These are phyloP conservation scores for Aspergillus terreus DNA, from an alignment of 2,329 filamentous ascomycete species.

Conservation along the genomic window DNA sequence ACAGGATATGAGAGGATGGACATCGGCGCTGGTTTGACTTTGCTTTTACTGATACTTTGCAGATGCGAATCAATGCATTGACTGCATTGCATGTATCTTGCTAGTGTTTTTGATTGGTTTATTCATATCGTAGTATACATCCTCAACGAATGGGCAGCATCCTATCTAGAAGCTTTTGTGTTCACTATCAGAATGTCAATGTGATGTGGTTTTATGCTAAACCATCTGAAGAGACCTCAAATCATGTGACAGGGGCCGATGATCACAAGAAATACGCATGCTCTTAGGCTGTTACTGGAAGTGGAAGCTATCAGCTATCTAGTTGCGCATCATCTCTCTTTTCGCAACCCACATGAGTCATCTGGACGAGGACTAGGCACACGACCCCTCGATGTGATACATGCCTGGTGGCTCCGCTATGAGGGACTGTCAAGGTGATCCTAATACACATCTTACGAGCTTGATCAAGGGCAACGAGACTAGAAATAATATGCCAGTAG, in stretches of 20 bases:
- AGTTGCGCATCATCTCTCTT: no score
- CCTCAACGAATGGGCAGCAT: constrained; percentile 18
- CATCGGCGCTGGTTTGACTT: constrained; percentile 25
- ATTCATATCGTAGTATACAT: constrained; percentile 28
- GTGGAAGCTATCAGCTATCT: no score
- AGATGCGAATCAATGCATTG: constrained; percentile 16
- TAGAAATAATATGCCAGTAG: no score
- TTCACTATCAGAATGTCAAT: constrained; percentile 26
- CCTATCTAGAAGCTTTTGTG: constrained; percentile 22
- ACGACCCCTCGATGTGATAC: no score
- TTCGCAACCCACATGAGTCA: no score
- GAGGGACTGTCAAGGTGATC: no score
- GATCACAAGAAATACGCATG: no score
- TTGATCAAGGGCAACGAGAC: no score
- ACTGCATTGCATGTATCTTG: constrained; percentile 15
- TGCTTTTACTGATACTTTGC: constrained; percentile 11
- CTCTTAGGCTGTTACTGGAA: no score
- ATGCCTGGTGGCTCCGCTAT: no score
- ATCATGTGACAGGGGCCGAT: background rate
- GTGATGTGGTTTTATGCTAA: constrained; percentile 24
- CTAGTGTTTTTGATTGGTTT: constrained; percentile 18
- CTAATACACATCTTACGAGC: no score
- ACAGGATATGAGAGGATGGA: constrained; percentile 22
- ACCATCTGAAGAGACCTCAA: background rate
- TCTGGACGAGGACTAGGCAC: no score